Conservation (phyloP, 75 land plant species). For the Pseudotsuga menziesii region DNA sequence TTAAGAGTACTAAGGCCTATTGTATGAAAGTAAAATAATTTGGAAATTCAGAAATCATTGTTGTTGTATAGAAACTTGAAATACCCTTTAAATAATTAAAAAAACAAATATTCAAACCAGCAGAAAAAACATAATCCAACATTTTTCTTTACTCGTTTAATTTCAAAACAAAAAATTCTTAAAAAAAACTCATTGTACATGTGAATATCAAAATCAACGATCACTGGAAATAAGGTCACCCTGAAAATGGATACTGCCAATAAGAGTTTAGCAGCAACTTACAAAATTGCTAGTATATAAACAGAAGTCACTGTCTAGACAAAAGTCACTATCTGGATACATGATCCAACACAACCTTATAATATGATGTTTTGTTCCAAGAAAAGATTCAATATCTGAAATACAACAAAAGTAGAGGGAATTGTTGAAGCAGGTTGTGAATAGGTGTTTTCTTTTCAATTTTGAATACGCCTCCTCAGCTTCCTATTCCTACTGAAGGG, state of each 20-base stretch:
- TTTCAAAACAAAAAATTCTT: background rate
- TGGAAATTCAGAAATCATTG: no score
- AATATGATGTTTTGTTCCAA: background rate
- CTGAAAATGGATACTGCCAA: background rate
- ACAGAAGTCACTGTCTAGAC: background rate
- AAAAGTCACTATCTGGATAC: background rate
- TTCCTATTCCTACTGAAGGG: slow-evolving; percentile 57
- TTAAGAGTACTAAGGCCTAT: no score
- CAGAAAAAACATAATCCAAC: no score
- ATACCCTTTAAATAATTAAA: no score
- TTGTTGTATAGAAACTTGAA: no score
- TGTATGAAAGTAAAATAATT: no score
- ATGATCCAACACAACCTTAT: background rate
- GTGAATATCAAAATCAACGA: background rate
- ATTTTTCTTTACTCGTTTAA: no score
- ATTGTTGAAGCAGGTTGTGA: background rate
- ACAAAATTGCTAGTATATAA: background rate
- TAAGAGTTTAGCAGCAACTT: background rate
- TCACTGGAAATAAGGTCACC: background rate
- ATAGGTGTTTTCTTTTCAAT: background rate
- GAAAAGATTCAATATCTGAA: background rate
- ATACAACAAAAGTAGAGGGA: background rate
- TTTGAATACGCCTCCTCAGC: slow-evolving; percentile 18
- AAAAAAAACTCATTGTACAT: background rate
- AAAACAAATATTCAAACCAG: no score